Evolutionary conservation across 2,329 filamentous ascomycete species (phyloP).

Genomic region (Trichoderma polysporum): DNA sequence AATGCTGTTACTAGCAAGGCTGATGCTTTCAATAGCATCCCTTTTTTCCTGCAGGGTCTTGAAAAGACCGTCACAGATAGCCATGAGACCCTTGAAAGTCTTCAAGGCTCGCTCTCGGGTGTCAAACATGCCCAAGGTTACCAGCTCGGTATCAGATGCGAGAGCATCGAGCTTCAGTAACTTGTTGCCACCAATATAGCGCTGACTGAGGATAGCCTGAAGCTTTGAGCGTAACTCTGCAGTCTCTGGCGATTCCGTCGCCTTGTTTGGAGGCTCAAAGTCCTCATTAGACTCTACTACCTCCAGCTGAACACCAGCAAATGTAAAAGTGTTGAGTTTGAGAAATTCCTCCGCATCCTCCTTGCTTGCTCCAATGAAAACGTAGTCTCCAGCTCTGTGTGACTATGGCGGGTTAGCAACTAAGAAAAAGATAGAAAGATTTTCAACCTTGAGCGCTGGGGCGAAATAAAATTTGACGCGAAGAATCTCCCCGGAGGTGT

Average conservation of each 20-base stretch:
- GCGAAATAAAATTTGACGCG: constrained; percentile 17
- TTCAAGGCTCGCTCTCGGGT: constrained; percentile 72
- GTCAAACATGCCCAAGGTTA: constrained; percentile 73
- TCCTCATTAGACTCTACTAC: constrained; percentile 52
- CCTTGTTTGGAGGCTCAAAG: constrained; percentile 35
- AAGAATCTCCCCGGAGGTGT: constrained; percentile 14
- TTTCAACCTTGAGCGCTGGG: constrained; percentile 21
- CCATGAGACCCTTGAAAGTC: constrained; percentile 90
- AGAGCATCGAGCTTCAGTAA: constrained; percentile 81
- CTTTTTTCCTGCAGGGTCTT: constrained; percentile 68
- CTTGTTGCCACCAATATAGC: constrained; percentile 71
- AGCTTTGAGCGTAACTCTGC: constrained; percentile 68
- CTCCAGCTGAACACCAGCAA: constrained; percentile 63
- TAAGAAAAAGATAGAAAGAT: constrained; percentile 45
- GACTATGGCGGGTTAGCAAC: constrained; percentile 72
- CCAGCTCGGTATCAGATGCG: constrained; percentile 68
- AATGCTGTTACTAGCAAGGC: constrained; percentile 77
- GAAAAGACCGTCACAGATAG: constrained; percentile 77
- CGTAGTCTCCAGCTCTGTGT: constrained; percentile 64
- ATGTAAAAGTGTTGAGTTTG: constrained; percentile 67
- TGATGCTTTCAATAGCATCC: constrained; percentile 78
- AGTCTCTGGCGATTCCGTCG: constrained; percentile 51
- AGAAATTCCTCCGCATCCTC: constrained; percentile 64
- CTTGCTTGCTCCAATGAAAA: constrained; percentile 65
- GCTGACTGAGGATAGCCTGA: constrained; percentile 66